A percentile compares a stretch with the other conserved stretches of the same genome.
Evolutionary conservation across 1,139 yeast species (phyloP).

Genomic region (Geotrichum macrosporum): DNA sequence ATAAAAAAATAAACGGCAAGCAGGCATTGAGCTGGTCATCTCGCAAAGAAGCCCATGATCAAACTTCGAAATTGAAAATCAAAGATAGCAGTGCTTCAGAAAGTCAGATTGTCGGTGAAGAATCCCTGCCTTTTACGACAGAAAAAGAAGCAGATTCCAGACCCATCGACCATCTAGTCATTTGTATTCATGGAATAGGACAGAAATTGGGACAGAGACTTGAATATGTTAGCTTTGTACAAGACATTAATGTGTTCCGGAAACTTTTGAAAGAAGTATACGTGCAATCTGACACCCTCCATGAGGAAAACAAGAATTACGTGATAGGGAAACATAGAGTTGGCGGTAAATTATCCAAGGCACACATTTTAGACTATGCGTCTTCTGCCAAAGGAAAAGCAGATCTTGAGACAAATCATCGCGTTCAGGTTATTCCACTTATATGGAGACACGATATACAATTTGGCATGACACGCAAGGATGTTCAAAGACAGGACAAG

Average conservation of each 20-base stretch:
- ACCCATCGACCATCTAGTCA: conserved; percentile 66
- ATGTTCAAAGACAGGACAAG: conserved; percentile 23
- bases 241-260: conserved; percentile 68
- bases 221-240: conserved; percentile 78
- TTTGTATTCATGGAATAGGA: conserved; percentile 90
- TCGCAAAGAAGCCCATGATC: conserved; percentile 18
- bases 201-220: conserved; percentile 71
- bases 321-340: conserved; percentile 1
- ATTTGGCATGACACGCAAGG: conserved; percentile 27
- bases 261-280: conserved; percentile 58
- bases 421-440: conserved; percentile 53
- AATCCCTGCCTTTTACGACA: background rate
- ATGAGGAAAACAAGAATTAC: conserved; percentile 9
- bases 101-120: conserved; percentile 8
- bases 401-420: conserved; percentile 40
- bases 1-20: conserved; percentile 16
- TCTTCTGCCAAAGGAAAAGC: background rate
- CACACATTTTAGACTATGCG: background rate
- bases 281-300: conserved; percentile 44
- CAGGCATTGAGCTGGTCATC: no score
- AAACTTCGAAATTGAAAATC: conserved; percentile 13
- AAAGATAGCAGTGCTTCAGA: conserved; percentile 4
- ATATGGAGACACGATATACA: conserved; percentile 36
- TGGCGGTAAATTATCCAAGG: conserved; percentile 8
- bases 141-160: conserved; percentile 20